Evolutionary conservation across 2,329 filamentous ascomycete species (phyloP).

Genomic region (Cladosporium sp.): DNA sequence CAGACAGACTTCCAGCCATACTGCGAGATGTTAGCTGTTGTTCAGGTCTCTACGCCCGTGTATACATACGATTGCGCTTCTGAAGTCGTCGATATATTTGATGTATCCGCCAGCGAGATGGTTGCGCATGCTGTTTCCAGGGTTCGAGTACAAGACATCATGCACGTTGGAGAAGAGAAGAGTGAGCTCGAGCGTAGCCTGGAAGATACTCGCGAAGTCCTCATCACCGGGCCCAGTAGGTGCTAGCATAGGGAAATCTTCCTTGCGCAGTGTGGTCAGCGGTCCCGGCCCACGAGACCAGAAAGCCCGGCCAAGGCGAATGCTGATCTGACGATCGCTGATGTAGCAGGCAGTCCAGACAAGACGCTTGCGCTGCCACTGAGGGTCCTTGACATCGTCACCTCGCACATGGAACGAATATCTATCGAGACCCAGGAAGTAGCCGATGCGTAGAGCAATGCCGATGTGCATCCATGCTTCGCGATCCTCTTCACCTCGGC

Average conservation of each 20-base stretch:
- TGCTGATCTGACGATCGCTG: slow-evolving; percentile 64
- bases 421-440: slow-evolving; percentile 65
- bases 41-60: no score
- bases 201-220: slow-evolving; percentile 65
- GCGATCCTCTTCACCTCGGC: slow-evolving; percentile 68
- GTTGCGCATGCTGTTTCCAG: slow-evolving; percentile 64
- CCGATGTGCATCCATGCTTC: slow-evolving; percentile 76
- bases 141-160: slow-evolving; percentile 68
- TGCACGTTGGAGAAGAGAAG: slow-evolving; percentile 71
- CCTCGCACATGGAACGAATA: slow-evolving; percentile 60
- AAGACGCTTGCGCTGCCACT: slow-evolving; percentile 60
- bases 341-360: slow-evolving; percentile 68
- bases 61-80: slow-evolving; percentile 50
- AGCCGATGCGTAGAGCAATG: slow-evolving; percentile 63
- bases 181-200: slow-evolving; percentile 67
- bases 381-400: slow-evolving; percentile 54
- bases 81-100: slow-evolving; percentile 71
- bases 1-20: slow-evolving; percentile 68
- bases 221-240: slow-evolving; percentile 57
- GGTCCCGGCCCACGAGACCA: slow-evolving; percentile 70
- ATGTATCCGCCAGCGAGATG: slow-evolving; percentile 70
- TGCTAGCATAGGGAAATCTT: slow-evolving; percentile 64
- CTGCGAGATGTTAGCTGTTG: neutral
- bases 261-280: slow-evolving; percentile 59
- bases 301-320: slow-evolving; percentile 67